Conservation (phyloP, 192 early-diverging fungal species). For the Gryganskiella cystojenkinii region DNA sequence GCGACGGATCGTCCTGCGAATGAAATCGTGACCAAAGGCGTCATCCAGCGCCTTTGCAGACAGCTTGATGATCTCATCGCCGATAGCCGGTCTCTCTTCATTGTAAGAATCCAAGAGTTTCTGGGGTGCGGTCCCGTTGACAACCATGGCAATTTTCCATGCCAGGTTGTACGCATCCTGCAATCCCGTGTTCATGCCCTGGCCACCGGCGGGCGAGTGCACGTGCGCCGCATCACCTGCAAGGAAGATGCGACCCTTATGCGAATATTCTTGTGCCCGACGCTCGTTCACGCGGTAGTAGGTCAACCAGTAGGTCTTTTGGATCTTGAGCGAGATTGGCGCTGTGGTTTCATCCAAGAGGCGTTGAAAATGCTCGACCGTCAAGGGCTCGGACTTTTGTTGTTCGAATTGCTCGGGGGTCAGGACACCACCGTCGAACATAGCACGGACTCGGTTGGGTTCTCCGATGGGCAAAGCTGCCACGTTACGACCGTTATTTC, state of each 20-base stretch:
- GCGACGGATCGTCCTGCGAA: background rate
- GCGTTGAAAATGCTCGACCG: conserved; percentile 3
- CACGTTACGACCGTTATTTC: background rate
- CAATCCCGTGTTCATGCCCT: conserved; percentile 57
- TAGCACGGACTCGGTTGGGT: background rate
- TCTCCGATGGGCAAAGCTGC: conserved; percentile 8
- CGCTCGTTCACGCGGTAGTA: conserved; percentile 27
- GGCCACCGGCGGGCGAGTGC: conserved; percentile 45
- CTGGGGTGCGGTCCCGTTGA: conserved; percentile 37
- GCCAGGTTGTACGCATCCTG: conserved; percentile 61
- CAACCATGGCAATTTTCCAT: conserved; percentile 61
- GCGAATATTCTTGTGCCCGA: background rate
- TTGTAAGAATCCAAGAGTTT: conserved; percentile 50
- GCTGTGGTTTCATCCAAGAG: background rate
- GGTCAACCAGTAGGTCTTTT: conserved; percentile 8
- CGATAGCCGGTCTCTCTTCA: conserved; percentile 26
- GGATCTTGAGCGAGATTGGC: background rate
- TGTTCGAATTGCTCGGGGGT: too few species aligned
- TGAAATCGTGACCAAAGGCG: background rate
- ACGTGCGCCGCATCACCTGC: conserved; percentile 48
- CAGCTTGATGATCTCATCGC: conserved; percentile 2
- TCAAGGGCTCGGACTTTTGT: background rate
- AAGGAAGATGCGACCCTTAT: conserved; percentile 35
- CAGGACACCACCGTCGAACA: conserved; percentile 9
- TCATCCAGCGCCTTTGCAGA: background rate